phyloP scores from a whole-genome alignment of 805 yeast species.

The Metschnikowia aberdeeniae region DNA sequence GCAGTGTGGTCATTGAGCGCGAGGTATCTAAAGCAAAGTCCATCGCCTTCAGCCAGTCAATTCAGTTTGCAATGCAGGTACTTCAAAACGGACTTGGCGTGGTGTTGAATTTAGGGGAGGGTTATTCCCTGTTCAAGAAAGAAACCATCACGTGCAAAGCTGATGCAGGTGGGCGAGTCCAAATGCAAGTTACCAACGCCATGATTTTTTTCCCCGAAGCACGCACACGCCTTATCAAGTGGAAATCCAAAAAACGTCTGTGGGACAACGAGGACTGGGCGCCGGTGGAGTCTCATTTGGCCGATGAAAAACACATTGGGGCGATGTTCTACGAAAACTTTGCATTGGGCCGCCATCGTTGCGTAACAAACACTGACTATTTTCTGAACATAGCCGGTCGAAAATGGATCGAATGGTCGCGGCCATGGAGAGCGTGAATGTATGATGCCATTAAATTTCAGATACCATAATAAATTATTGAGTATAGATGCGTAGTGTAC shows the following conservation, averaged over 20 bases:
- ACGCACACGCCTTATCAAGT: constrained; percentile 8
- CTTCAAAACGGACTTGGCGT: constrained; percentile 3
- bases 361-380: constrained; percentile 13
- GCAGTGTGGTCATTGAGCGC: constrained; percentile 8
- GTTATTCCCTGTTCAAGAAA: constrained; percentile 6
- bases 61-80: constrained; percentile 7
- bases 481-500: too few relatives aligned
- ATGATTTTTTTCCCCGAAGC: constrained; percentile 16
- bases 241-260: neutral
- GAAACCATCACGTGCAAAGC: constrained; percentile 15
- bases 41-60: constrained; percentile 6
- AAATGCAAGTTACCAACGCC: constrained; percentile 16
- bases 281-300: constrained; percentile 6
- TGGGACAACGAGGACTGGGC: constrained; percentile 11
- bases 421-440: constrained; percentile 1
- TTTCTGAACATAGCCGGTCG: constrained; percentile 11
- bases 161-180: constrained; percentile 15
- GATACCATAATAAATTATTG: too few relatives aligned
- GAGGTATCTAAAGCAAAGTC: constrained; percentile 7
- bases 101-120: constrained; percentile 6
- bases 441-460: too few relatives aligned
- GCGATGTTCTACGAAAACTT: constrained; percentile 12
- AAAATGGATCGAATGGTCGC: constrained; percentile 11
- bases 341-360: constrained; percentile 13
- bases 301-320: constrained; percentile 12